These are phyloP conservation scores for Colletotrichum cordylinicola DNA, from an alignment of 2,329 filamentous ascomycete genomes.

Conservation along the genomic window DNA sequence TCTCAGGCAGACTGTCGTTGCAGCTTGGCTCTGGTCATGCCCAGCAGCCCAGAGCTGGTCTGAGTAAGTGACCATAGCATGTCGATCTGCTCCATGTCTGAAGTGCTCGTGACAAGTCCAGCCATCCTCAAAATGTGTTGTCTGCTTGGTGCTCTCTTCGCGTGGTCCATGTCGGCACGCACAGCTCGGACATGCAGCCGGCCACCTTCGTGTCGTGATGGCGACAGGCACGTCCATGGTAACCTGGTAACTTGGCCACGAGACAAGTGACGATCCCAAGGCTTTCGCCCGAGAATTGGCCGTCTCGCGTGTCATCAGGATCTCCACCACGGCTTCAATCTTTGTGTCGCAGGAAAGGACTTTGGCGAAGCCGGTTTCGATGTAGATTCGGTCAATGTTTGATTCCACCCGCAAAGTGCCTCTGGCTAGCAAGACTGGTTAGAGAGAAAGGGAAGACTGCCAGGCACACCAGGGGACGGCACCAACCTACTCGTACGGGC, in stretches of 20 bases:
- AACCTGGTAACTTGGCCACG: background rate
- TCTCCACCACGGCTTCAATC: background rate
- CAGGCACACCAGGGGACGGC: too few species aligned
- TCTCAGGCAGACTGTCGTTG: background rate
- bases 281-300: background rate
- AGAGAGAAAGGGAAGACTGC: too few species aligned
- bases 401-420: background rate
- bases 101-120: too few species aligned
- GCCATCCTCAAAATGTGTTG: too few species aligned
- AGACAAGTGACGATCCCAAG: background rate
- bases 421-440: too few species aligned
- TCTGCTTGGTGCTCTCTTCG: too few species aligned
- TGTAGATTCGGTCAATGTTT: background rate
- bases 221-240: background rate
- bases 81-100: too few species aligned
- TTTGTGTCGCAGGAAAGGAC: background rate
- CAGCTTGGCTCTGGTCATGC: background rate
- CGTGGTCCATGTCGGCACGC: background rate
- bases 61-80: too few species aligned
- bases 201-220: background rate
- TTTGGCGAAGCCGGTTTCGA: background rate
- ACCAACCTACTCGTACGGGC: too few species aligned
- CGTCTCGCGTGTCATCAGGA: background rate
- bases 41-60: too few species aligned
- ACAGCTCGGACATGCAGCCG: background rate